Percentiles rank a stretch among this genome's conserved stretches.
These are phyloP conservation scores for Aspergillus ellipticus DNA, from an alignment of 495 filamentous ascomycete genomes.

Conservation along the genomic window DNA sequence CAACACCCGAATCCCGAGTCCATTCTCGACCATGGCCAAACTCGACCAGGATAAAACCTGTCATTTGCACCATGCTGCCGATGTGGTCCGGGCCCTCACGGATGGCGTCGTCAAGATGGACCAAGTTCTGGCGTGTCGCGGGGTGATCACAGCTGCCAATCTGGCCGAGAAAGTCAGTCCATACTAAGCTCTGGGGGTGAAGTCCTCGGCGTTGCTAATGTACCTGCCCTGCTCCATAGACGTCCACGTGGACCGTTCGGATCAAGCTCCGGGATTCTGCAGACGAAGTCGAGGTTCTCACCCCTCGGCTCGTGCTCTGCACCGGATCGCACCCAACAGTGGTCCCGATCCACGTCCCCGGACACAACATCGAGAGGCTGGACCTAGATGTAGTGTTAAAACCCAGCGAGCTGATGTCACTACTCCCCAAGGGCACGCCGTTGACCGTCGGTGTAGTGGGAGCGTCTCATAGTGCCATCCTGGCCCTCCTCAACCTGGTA, in stretches of 20 bases:
- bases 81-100: conserved; percentile 49
- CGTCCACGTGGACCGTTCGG: conserved; percentile 42
- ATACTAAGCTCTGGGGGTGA: background rate
- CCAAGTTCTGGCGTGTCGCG: conserved; percentile 37
- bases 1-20: conserved; percentile 43
- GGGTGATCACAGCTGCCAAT: conserved; percentile 40
- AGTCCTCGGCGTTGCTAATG: conserved; percentile 6
- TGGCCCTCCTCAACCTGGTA: conserved; percentile 57
- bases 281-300: conserved; percentile 32
- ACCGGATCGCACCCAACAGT: conserved; percentile 53
- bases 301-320: conserved; percentile 51
- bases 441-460: conserved; percentile 53
- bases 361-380: conserved; percentile 32
- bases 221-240: conserved; percentile 14
- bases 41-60: conserved; percentile 54
- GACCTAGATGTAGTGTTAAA: conserved; percentile 55
- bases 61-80: conserved; percentile 49
- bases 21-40: conserved; percentile 48
- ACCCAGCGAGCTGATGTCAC: conserved; percentile 44
- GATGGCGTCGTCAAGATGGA: conserved; percentile 46
- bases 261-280: conserved; percentile 27
- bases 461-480: conserved; percentile 59
- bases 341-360: conserved; percentile 35
- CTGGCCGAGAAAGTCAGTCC: conserved; percentile 28
- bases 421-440: conserved; percentile 33